Evolutionary conservation across 2,329 filamentous ascomycete genomes (phyloP), one percentile per base, ranked within the genome.

Genomic region (Fusarium proliferatum): DNA sequence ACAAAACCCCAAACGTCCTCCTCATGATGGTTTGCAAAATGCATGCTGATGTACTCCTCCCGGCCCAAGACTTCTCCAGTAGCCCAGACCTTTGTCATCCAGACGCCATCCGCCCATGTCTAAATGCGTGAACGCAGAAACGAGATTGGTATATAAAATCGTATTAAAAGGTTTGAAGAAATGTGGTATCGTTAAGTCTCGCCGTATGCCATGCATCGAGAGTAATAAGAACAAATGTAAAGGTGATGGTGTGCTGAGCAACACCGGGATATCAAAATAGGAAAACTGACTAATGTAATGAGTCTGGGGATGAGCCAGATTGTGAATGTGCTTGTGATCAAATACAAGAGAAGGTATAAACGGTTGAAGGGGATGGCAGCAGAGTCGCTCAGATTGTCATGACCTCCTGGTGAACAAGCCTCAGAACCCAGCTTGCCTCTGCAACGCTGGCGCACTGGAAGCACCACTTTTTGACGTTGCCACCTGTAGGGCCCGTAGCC

Each of bases 391-490:
- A 84, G 30, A 77, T 78, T 42, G 81, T 83, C 69, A 86, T 74
- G 51, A 89, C 88, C 80, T 90, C 88, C 74, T 89, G 87, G 53
- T 89, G 88, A 33, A 91, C 85, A 61, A 90, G 82, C 21, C 86
- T 83, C 75, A 88, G 85, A 56, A 90, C 88, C 86, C 87, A 89
- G 71, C 81, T 82, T 23, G 89, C 88, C 81, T 89, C 86, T 26
- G 82, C 80, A 16, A 84, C 85, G 46, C 84, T 89, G 51, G 83
- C 83, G 71, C 88, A 90, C 80, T 90, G 88, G 81, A 91, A 90
- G 74, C 89, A 91, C 89, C 89, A 91, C 81, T 90, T 90, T 76
- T 86, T 89, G 63, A 91, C 87, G 68, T 85, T 87, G 28, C 89
- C 88, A 13, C 84, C 84, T 10, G 87, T 84, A 30, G 84, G 85